Conservation (phyloP, 169 alveolate genomes). For the Amoebophrya sp. region DNA sequence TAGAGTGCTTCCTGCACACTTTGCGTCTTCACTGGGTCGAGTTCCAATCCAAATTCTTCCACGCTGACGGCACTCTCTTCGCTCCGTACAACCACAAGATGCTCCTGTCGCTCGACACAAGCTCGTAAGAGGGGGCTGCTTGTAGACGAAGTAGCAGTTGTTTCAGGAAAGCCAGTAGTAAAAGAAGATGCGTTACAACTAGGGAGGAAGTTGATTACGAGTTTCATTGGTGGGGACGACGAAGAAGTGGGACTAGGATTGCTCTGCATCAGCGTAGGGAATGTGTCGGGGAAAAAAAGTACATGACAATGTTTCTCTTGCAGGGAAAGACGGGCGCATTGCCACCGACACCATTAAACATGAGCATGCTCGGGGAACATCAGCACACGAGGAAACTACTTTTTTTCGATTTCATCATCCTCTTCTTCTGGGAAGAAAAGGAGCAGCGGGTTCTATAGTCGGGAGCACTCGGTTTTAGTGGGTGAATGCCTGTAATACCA, state of each 20-base stretch:
- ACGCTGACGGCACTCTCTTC: slow-evolving; percentile 62
- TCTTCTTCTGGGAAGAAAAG: too few relatives aligned
- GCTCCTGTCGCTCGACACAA: background rate
- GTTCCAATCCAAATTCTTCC: slow-evolving; percentile 96
- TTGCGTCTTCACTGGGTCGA: slow-evolving; percentile 99
- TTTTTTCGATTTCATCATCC: background rate
- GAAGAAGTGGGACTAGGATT: too few relatives aligned
- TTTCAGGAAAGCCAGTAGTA: too few relatives aligned
- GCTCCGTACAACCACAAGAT: background rate
- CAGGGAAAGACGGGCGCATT: background rate
- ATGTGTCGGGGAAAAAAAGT: background rate
- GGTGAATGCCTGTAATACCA: too few relatives aligned
- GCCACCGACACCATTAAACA: background rate
- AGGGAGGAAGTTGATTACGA: background rate
- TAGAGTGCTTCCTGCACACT: slow-evolving; percentile 98
- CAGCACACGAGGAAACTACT: background rate
- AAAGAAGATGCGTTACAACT: too few relatives aligned
- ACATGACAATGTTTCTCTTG: background rate
- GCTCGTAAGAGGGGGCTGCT: background rate
- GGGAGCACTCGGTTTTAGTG: too few relatives aligned
- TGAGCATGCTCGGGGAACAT: background rate
- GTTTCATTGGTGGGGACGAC: too few relatives aligned
- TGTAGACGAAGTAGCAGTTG: background rate
- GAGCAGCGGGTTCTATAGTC: too few relatives aligned
- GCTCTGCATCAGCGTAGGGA: too few relatives aligned